A percentile compares a stretch with the other conserved stretches of the same genome.
These are phyloP conservation scores for Isatis tinctoria DNA, from an alignment of 345 rosid genomes.

Conservation along the genomic window DNA sequence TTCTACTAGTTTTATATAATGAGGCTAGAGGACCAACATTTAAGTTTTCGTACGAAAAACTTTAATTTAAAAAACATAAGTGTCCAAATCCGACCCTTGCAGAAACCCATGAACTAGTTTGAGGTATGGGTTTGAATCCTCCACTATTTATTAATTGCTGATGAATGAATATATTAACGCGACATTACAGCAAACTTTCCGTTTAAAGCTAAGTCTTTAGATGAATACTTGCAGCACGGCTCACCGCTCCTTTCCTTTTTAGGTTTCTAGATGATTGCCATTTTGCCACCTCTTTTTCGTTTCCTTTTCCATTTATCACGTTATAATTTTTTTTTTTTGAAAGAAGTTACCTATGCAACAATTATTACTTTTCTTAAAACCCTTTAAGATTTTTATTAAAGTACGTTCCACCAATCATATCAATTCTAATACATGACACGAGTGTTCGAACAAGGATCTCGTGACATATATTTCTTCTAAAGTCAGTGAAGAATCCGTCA, in stretches of 20 bases:
- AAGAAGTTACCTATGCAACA: too few species aligned
- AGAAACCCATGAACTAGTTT: not conserved
- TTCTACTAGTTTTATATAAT: not conserved
- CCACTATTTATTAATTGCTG: not conserved
- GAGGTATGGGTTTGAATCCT: not conserved
- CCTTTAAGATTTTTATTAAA: too few species aligned
- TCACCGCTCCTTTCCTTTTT: constrained; percentile 2
- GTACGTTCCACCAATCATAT: too few species aligned
- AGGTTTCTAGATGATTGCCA: constrained; percentile 18
- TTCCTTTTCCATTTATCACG: too few species aligned
- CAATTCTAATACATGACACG: too few species aligned
- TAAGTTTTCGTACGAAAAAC: not conserved
- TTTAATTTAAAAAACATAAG: not conserved
- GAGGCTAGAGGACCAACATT: not conserved
- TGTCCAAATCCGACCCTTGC: not conserved
- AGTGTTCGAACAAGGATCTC: too few species aligned
- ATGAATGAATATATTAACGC: not conserved
- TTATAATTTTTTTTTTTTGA: too few species aligned
- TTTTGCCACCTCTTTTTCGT: too few species aligned
- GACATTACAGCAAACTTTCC: constrained; percentile 9
- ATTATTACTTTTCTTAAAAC: too few species aligned
- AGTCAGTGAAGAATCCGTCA: too few species aligned
- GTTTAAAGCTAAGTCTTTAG: constrained; percentile 18
- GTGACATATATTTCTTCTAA: too few species aligned
- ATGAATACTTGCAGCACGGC: constrained; percentile 20